phyloP scores from a whole-genome alignment of 2,329 filamentous ascomycete genomes.

The Fusarium piperis region DNA sequence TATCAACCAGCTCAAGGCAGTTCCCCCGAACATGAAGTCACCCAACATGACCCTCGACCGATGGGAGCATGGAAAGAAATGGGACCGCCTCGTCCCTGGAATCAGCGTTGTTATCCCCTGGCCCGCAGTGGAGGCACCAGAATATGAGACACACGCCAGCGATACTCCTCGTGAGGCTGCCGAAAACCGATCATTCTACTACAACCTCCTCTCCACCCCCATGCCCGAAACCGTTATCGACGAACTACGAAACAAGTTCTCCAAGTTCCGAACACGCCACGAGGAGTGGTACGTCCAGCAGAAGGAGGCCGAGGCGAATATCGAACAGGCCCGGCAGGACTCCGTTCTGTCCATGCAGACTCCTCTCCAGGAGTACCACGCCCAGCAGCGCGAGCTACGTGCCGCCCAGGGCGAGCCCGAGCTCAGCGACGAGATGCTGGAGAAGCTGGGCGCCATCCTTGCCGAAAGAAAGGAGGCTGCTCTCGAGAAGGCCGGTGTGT shows the following conservation, averaged over 20 bases:
- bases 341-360: conserved; percentile 57
- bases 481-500: conserved; percentile 51
- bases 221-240: conserved; percentile 83
- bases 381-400: conserved; percentile 61
- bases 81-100: conserved; percentile 72
- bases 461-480: conserved; percentile 60
- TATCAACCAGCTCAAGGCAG: conserved; percentile 74
- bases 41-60: conserved; percentile 54
- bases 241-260: conserved; percentile 86
- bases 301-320: conserved; percentile 68
- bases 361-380: conserved; percentile 68
- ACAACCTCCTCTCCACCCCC: conserved; percentile 79
- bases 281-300: conserved; percentile 75
- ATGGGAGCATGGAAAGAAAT: conserved; percentile 54
- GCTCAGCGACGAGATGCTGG: conserved; percentile 67
- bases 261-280: conserved; percentile 82
- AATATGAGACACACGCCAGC: conserved; percentile 62
- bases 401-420: conserved; percentile 64
- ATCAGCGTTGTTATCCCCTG: conserved; percentile 80
- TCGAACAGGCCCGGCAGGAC: conserved; percentile 49
- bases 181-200: conserved; percentile 78
- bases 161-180: conserved; percentile 84
- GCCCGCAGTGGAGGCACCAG: conserved; percentile 66
- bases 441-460: conserved; percentile 70
- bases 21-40: conserved; percentile 58